These are phyloP conservation scores for Antrodiella citrinella DNA, from an alignment of 768 basidiomycete genomes.

Conservation along the genomic window DNA sequence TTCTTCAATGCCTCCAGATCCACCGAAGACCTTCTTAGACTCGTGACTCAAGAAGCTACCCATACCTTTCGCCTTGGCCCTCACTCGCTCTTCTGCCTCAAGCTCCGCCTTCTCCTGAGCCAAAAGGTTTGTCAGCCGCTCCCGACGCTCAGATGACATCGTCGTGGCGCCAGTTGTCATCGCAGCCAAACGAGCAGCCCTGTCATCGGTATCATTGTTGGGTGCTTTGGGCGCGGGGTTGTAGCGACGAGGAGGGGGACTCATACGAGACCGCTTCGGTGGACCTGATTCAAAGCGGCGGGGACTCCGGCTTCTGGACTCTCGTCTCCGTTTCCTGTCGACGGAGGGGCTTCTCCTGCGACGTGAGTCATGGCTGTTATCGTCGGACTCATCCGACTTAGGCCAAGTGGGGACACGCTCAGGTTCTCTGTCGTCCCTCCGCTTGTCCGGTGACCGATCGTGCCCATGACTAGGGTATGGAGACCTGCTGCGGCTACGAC, in stretches of 20 bases:
- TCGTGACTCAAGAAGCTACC: slow-evolving; percentile 77
- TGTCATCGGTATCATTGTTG: slow-evolving; percentile 34
- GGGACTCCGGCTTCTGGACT: slow-evolving; percentile 29
- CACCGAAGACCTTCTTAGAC: slow-evolving; percentile 79
- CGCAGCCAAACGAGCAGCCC: slow-evolving; percentile 81
- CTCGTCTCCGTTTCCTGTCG: slow-evolving; percentile 31
- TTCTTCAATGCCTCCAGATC: slow-evolving; percentile 70
- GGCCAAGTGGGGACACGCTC: slow-evolving; percentile 35
- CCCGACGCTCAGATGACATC: slow-evolving; percentile 62
- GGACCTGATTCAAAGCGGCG: slow-evolving; percentile 21
- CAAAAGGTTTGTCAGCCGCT: slow-evolving; percentile 58
- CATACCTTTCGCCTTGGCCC: slow-evolving; percentile 69
- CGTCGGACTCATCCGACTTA: slow-evolving; percentile 46
- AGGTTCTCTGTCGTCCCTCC: slow-evolving; percentile 12
- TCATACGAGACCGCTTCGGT: slow-evolving; percentile 44
- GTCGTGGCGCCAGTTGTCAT: slow-evolving; percentile 73
- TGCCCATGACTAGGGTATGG: slow-evolving; percentile 25
- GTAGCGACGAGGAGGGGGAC: slow-evolving; percentile 30
- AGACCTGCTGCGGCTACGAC: slow-evolving; percentile 24
- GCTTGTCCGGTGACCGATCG: slow-evolving; percentile 10
- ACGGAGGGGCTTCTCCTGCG: slow-evolving; percentile 20
- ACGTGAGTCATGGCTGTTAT: slow-evolving; percentile 24
- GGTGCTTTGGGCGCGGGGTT: slow-evolving; percentile 11
- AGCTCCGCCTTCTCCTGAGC: slow-evolving; percentile 74
- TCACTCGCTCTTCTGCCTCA: slow-evolving; percentile 60